Conservation (phyloP, 495 filamentous ascomycete species). For the Aeminium ludgeri region DNA sequence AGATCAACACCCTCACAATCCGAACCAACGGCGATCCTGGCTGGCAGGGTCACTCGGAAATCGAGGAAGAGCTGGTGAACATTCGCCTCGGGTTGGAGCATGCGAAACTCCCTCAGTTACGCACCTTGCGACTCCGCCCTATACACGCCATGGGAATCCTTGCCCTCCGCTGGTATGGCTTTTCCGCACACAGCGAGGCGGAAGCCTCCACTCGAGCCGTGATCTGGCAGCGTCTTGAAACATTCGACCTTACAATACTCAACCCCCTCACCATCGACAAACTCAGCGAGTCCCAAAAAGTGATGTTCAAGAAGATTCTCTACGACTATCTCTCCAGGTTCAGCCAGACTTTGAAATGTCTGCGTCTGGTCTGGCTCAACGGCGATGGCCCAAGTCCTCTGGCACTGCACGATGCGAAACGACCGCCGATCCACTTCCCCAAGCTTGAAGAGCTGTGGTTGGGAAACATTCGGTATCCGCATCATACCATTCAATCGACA, state of each 20-base stretch:
- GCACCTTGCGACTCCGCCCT: slow-evolving; percentile 13
- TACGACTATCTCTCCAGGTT: slow-evolving; percentile 18
- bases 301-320: slow-evolving; percentile 18
- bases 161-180: slow-evolving; percentile 17
- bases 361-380: slow-evolving; percentile 18
- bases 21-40: slow-evolving; percentile 6
- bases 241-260: slow-evolving; percentile 15
- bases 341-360: slow-evolving; percentile 3
- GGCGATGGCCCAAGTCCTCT: slow-evolving; percentile 15
- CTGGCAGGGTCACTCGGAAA: slow-evolving; percentile 12
- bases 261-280: slow-evolving; percentile 9
- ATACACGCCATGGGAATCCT: slow-evolving; percentile 16
- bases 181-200: slow-evolving; percentile 8
- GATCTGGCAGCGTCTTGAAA: slow-evolving; percentile 12
- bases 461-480: slow-evolving; percentile 2
- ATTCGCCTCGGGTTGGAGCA: slow-evolving; percentile 17
- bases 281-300: slow-evolving; percentile 5
- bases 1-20: slow-evolving; percentile 12
- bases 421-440: slow-evolving; percentile 6
- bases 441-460: slow-evolving; percentile 8
- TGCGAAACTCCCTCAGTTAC: slow-evolving; percentile 1
- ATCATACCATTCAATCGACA: not conserved
- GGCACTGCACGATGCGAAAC: slow-evolving; percentile 6
- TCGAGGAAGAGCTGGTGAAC: slow-evolving; percentile 14
- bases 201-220: not conserved